A percentile compares a stretch with the other conserved stretches of the same genome.
phyloP scores from a whole-genome alignment of 441 rosid genomes.

The Hypseocharis bilobata region DNA sequence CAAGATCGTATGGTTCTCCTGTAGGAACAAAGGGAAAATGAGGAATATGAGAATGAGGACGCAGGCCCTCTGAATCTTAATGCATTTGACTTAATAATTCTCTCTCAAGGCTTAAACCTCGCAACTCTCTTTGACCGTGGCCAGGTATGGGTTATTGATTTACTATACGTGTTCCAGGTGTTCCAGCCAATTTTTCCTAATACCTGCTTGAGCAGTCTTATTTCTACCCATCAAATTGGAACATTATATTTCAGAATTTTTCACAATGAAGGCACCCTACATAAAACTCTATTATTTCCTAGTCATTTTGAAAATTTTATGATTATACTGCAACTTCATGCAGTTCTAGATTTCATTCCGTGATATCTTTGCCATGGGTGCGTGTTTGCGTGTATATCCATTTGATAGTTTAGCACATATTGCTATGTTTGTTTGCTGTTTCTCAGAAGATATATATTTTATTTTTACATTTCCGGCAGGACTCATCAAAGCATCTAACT shows the following conservation, averaged over 20 bases:
- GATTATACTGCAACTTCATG: background rate
- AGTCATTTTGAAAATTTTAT: background rate
- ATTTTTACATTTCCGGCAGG: constrained; percentile 36
- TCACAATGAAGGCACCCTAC: too few species aligned
- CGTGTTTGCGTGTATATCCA: background rate
- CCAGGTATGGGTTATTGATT: constrained; percentile 37
- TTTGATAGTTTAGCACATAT: background rate
- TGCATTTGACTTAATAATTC: constrained; percentile 80
- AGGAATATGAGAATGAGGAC: constrained; percentile 47
- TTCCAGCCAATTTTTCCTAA: constrained; percentile 3
- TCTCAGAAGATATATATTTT: constrained; percentile 1
- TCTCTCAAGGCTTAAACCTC: constrained; percentile 92
- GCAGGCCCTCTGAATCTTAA: constrained; percentile 69
- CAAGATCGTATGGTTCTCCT: constrained; percentile 15
- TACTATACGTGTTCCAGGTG: background rate
- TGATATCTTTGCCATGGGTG: background rate
- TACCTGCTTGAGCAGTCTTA: constrained; percentile 5
- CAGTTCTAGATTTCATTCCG: background rate
- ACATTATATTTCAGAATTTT: too few species aligned
- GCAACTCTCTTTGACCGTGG: constrained; percentile 84
- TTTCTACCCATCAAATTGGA: too few species aligned
- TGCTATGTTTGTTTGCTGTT: background rate
- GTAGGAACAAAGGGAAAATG: constrained; percentile 49
- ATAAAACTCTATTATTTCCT: too few species aligned
- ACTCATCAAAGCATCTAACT: constrained; percentile 69